Conservation (phyloP, 495 filamentous ascomycete genomes). For the Chaetomium fimeti region DNA sequence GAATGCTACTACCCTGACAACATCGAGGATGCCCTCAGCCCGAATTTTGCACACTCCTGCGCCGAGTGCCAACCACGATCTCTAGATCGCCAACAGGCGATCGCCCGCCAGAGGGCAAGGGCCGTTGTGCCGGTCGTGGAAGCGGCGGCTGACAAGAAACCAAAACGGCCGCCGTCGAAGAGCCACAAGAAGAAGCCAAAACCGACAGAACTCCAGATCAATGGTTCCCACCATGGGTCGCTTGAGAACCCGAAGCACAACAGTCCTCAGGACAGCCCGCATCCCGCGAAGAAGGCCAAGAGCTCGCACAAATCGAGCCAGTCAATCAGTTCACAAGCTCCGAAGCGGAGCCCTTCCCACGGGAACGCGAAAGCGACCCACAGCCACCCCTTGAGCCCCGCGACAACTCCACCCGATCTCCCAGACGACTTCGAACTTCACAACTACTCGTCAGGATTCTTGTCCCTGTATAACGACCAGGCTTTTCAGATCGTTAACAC, state of each 20-base stretch:
- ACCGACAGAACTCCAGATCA: slow-evolving; percentile 52
- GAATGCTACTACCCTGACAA: slow-evolving; percentile 84
- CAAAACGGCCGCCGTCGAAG: slow-evolving; percentile 67
- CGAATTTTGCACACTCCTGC: slow-evolving; percentile 72
- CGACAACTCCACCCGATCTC: slow-evolving; percentile 56
- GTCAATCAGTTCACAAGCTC: slow-evolving; percentile 62
- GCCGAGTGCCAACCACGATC: slow-evolving; percentile 75
- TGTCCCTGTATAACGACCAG: slow-evolving; percentile 66
- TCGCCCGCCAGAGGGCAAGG: slow-evolving; percentile 55
- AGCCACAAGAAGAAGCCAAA: slow-evolving; percentile 72
- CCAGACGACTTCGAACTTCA: slow-evolving; percentile 56
- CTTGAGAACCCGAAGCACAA: slow-evolving; percentile 36
- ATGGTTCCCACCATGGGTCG: slow-evolving; percentile 42
- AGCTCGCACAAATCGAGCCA: slow-evolving; percentile 68
- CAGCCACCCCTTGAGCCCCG: slow-evolving; percentile 54
- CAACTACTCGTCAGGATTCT: slow-evolving; percentile 67
- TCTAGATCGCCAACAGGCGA: slow-evolving; percentile 68
- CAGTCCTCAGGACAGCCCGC: slow-evolving; percentile 37
- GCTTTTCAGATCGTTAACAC: slow-evolving; percentile 55
- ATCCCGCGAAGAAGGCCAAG: slow-evolving; percentile 68
- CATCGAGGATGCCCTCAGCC: slow-evolving; percentile 66
- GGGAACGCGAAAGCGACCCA: slow-evolving; percentile 42
- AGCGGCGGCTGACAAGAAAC: slow-evolving; percentile 58
- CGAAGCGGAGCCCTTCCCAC: slow-evolving; percentile 56
- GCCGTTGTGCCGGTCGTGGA: slow-evolving; percentile 52